phyloP scores from a whole-genome alignment of 2,329 filamentous ascomycete species.

The Lecanoromycetidae sp. region DNA sequence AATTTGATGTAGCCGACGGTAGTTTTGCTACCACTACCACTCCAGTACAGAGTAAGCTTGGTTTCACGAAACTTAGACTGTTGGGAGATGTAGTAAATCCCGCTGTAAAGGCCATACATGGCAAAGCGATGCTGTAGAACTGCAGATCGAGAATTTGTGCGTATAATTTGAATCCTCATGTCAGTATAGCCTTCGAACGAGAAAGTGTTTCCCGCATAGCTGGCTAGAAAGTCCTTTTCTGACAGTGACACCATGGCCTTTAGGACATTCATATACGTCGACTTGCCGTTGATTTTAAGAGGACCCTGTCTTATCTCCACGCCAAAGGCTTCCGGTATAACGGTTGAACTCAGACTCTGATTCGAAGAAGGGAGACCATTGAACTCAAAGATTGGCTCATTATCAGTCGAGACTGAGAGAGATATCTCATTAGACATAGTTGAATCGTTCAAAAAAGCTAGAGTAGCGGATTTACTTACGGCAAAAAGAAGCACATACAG shows the following conservation, averaged over 20 bases:
- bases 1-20: not conserved
- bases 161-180: not conserved
- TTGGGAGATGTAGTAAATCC: not conserved
- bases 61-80: not conserved
- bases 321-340: not conserved
- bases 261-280: constrained; percentile 1
- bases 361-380: too few species aligned
- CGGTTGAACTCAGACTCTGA: not conserved
- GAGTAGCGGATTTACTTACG: too few species aligned
- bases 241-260: constrained; percentile 2
- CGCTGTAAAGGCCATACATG: not conserved
- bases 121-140: not conserved
- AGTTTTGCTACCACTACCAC: not conserved
- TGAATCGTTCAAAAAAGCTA: too few species aligned
- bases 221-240: not conserved
- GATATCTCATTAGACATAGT: too few species aligned
- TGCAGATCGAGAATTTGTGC: not conserved
- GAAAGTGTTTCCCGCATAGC: not conserved
- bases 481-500: too few species aligned
- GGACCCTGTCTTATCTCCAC: not conserved
- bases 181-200: not conserved
- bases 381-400: too few species aligned
- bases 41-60: not conserved
- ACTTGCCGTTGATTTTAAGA: not conserved
- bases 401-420: too few species aligned